These are phyloP conservation scores for Fusarium lyarnte DNA, from an alignment of 2,329 filamentous ascomycete genomes.

Conservation along the genomic window DNA sequence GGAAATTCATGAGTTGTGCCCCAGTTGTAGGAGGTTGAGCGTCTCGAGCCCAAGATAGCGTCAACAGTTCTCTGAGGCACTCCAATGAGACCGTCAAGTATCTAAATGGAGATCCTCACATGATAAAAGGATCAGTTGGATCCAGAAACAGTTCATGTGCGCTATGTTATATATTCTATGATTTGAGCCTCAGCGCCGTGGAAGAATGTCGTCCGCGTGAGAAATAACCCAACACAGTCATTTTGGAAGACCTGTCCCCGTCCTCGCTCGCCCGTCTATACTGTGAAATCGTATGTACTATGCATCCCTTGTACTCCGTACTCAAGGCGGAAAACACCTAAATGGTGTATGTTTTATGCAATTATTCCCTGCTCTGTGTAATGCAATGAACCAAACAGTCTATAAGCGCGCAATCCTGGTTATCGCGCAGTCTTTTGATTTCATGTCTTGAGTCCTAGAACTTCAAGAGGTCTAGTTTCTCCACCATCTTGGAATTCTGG, in stretches of 20 bases:
- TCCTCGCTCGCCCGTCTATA: not conserved
- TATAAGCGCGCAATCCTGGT: not conserved
- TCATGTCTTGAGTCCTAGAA: not conserved
- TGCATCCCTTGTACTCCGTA: not conserved
- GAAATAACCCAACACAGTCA: not conserved
- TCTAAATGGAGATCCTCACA: not conserved
- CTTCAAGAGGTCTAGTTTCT: not conserved
- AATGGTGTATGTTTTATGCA: not conserved
- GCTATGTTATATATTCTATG: not conserved
- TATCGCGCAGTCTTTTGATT: not conserved
- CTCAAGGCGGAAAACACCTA: not conserved
- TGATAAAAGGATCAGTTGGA: not conserved
- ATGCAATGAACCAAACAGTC: slow-evolving; percentile 12
- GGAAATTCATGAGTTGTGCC: not conserved
- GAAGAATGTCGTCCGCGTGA: not conserved
- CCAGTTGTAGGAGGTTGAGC: not conserved
- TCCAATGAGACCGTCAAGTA: not conserved
- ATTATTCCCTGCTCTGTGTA: slow-evolving; percentile 6
- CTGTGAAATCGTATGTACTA: not conserved
- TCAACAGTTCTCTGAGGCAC: not conserved
- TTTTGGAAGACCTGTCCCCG: not conserved
- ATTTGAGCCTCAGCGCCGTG: not conserved
- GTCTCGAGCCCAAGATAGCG: not conserved
- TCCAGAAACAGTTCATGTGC: not conserved
- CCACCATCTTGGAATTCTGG: not conserved